Conservation (phyloP, 2,329 filamentous ascomycete genomes). For the Nectriaceae sp. region DNA sequence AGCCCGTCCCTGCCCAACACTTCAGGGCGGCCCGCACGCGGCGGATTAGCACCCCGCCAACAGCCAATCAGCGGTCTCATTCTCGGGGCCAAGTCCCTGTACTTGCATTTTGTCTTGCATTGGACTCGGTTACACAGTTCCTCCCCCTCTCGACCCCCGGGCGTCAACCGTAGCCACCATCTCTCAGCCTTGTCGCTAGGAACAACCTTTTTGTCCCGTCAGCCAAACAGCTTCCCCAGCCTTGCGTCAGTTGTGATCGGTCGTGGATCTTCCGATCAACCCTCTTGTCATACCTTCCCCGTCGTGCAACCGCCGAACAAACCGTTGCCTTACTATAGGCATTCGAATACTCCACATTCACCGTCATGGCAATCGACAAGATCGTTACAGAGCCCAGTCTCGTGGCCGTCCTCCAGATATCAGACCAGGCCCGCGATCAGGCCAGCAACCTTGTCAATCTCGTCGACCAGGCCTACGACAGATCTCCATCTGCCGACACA, state of each 20-base stretch:
- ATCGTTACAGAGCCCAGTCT: slow-evolving; percentile 53
- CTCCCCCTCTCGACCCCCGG: too few relatives aligned
- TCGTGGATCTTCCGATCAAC: slow-evolving; percentile 2
- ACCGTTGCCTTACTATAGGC: background rate
- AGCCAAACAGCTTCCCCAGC: background rate
- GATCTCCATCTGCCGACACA: slow-evolving; percentile 46
- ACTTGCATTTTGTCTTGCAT: too few relatives aligned
- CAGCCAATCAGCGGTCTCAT: too few relatives aligned
- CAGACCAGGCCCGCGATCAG: slow-evolving; percentile 72
- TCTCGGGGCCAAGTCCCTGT: too few relatives aligned
- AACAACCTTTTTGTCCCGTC: background rate
- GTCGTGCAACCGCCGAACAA: background rate
- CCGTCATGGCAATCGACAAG: slow-evolving; percentile 40
- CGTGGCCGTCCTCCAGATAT: slow-evolving; percentile 68
- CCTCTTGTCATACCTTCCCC: background rate
- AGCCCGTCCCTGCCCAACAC: too few relatives aligned
- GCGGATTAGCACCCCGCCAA: too few relatives aligned
- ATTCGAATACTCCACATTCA: too few relatives aligned
- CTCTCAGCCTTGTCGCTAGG: slow-evolving; percentile 1
- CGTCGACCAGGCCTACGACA: slow-evolving; percentile 47
- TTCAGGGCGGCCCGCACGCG: too few relatives aligned
- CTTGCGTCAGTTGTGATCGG: too few relatives aligned
- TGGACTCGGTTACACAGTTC: too few relatives aligned
- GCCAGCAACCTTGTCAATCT: slow-evolving; percentile 65
- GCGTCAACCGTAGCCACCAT: too few relatives aligned